Evolutionary conservation across 768 basidiomycete species (phyloP), one percentile per base, ranked within the genome.

Genomic region (Pisolithus microcarpus): DNA sequence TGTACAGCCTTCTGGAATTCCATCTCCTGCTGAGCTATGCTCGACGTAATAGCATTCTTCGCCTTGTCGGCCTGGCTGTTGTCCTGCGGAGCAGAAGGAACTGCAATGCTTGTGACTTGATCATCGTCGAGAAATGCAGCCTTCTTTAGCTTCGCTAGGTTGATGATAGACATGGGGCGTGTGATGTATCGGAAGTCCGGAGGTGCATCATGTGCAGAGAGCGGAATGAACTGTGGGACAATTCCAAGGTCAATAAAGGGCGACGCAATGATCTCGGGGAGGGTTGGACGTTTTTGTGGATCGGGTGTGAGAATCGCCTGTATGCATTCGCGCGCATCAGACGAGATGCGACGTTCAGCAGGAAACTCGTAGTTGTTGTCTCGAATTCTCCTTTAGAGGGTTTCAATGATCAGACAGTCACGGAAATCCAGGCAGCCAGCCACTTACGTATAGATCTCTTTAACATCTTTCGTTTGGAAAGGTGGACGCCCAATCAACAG

Each of bases 381-480:
- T 15, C 86, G 85, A 65, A 99, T 99, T 45, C 93, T 90, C 54
- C 89, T 92, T 54, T 19, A 54, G 52, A 30, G 37, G 7, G 40
- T 15, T 47, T 60, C 30, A 56, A 51, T 19, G 49, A 39, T 34
- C 1, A 43, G 3, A 38, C 10, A 3, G 34, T 1, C 2, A 10
- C 43, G 2, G 13, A 49, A 44, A 31, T 2, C 34, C 6, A 37
- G 34, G 13, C 11, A 13, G 24, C 51, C n/a, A 42, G 30, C 46
- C 2, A 64, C 82, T 67, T 62, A 87, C 87, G 91, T 85, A 71
- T 97, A 96, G 53, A 98, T 97, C 10, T 82, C 84, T 69, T 97
- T 96, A 61, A 98, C 92, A 48, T 98, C 93, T 65, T 96, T 93
- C 15, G 93, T 97, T 67, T 99, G 96, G 75, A 99, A 99, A 1